phyloP scores from a whole-genome alignment of 225 moss, liverwort and hornwort genomes.

The Physcomitrellopsis africana region DNA sequence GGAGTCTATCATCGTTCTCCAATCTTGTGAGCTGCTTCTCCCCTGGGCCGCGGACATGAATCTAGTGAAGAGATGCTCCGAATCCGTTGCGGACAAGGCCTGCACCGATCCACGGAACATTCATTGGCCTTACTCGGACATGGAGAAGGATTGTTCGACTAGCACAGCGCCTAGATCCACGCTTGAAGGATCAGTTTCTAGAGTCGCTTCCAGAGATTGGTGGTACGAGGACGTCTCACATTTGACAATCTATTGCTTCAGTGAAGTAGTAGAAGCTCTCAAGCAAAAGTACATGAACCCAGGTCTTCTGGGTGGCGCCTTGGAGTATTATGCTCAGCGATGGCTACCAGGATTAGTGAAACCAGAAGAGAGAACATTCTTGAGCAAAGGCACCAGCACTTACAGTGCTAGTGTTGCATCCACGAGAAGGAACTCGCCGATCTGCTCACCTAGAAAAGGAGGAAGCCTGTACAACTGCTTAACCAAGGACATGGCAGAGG shows the following conservation, averaged over 20 bases:
- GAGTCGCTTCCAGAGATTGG: conserved; percentile 67
- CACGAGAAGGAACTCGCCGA: conserved; percentile 23
- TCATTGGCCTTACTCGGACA: conserved; percentile 71
- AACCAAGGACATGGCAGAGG: conserved; percentile 14
- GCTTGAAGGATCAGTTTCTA: conserved; percentile 14
- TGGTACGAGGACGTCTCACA: conserved; percentile 84
- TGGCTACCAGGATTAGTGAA: conserved; percentile 65
- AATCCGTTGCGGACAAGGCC: conserved; percentile 70
- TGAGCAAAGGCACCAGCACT: background rate
- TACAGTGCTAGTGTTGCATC: conserved; percentile 21
- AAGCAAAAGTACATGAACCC: conserved; percentile 57
- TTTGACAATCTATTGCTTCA: conserved; percentile 67
- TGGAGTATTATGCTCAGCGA: conserved; percentile 75
- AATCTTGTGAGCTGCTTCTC: conserved; percentile 70
- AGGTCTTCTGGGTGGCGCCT: conserved; percentile 66
- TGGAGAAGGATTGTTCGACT: conserved; percentile 20
- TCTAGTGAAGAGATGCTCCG: conserved; percentile 69
- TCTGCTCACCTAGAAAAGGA: conserved; percentile 23
- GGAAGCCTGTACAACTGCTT: background rate
- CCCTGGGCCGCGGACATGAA: conserved; percentile 73
- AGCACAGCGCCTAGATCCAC: conserved; percentile 27
- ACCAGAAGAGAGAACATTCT: conserved; percentile 11
- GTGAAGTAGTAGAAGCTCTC: conserved; percentile 66
- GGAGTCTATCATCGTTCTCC: conserved; percentile 75
- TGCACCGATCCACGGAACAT: conserved; percentile 65